Evolutionary conservation across 139 green algal genomes (phyloP), one percentile per base, ranked within the genome.

Genomic region (Trebouxia sp.): DNA sequence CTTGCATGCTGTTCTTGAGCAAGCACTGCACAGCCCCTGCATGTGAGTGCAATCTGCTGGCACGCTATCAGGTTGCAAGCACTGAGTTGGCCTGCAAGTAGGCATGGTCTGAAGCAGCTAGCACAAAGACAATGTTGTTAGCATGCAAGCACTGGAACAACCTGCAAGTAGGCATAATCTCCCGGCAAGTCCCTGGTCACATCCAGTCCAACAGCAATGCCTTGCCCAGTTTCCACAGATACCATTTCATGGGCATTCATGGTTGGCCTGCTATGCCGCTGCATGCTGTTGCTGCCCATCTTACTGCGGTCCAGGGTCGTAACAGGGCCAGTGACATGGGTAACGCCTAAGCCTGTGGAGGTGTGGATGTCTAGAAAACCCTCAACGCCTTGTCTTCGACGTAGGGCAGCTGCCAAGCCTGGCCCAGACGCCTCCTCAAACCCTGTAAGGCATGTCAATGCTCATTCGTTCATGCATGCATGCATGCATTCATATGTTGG

Each of bases 301-400:
- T 53, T 48, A 9, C 10, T 7, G 3, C n/a, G 38, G 48, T 35
- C 42, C 43, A 82, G 67, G 28, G 39, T 37, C 37, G 39, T 37
- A 15, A 75, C 42, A 17, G 79, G 80, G 2, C 87, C 87, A n/a
- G 87, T 85, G 56, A 90, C 45, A 41, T 83, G 79, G 39, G 84
- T 81, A 11, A 92, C 70, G 1, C 39, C 47, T 32, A 90, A 38
- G 8, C 43, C 58, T 1, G 69, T 74, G 5, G 87, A 90, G 1
- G 32, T 48, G 41, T 83, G 51, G 35, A 90, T 65, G 37, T 92
- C 87, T 55, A 88, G 37, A 14, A 41, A 76, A 32, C 82, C 87
- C 9, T 79, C 51, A 10, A 35, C 65, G 67, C 85, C 85, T 11
- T 65, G 75, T 7, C 47, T 28, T 9, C 87, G 79, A 12, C 41